Base-by-base conservation (phyloP, 148 eudicot species). In the Dianthus caryophyllus region DNA sequence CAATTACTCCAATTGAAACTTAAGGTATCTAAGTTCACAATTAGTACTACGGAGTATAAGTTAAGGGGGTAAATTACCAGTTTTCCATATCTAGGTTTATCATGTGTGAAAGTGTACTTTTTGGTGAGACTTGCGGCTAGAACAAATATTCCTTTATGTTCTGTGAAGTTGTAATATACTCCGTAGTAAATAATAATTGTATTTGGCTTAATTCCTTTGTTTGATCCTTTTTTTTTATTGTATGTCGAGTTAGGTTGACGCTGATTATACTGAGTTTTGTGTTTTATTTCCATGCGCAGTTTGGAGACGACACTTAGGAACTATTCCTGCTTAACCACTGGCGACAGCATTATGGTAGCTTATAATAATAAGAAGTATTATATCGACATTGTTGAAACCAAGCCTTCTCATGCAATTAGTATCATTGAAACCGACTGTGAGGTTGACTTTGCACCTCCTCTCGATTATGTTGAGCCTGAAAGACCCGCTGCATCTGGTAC, bases 391-490 rank as follows among this genome's bases (percentile, higher is more conserved):
- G 66, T 93, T 25, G 96, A 93, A 80, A 44, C 97, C 61, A 87
- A 80, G 79, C 97, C 97, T 57, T 63, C 96, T 27, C 20, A 85
- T 75, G 96, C 91, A 21, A 84, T 92, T 55, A 85, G 83, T 75
- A 92, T 92, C 30, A 92, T 92, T 63, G 98, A 92, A 79, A 93
- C 96, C 1, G 97, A 94, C 75, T 94, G 99, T 76, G 97, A 94
- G 72, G 97, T 94, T 65, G 99, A 94, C 75, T 90, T 94, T 75
- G 99, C 99, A 60, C 97, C 99, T 71, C 98, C 98, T 41, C 96
- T 94, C 73, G 97, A 90, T 83, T 94, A 88, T 68, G 85, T 88
- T 67, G 97, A 94, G 77, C 99, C 96, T 57, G 90, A 90, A 74
- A 90, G 39, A 70, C 91, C 88, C 64, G 80, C 66, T 9, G 64